phyloP scores from a whole-genome alignment of 2,329 filamentous ascomycete genomes.

The Tolypocladium paradoxum region DNA sequence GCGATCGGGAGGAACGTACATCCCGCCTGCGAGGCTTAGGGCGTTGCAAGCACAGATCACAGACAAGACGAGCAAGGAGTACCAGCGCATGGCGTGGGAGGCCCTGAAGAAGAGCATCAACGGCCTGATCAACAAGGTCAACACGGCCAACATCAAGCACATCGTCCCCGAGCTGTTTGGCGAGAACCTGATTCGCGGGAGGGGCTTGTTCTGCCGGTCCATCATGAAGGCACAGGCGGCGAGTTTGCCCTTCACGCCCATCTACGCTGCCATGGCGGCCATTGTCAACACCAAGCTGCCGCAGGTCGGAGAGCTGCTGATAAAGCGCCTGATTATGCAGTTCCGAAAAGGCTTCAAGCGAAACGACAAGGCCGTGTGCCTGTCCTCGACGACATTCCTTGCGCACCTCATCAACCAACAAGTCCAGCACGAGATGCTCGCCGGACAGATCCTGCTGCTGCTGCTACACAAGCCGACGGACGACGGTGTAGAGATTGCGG shows the following conservation, averaged over 20 bases:
- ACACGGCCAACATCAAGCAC: constrained; percentile 93
- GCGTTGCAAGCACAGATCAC: constrained; percentile 95
- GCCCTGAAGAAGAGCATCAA: constrained; percentile 98
- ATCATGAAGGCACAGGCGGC: constrained; percentile 98
- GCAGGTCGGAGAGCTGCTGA: constrained; percentile 81
- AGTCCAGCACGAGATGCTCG: constrained; percentile 86
- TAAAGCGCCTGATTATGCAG: constrained; percentile 77
- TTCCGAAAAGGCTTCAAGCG: constrained; percentile 93
- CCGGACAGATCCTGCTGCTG: constrained; percentile 85
- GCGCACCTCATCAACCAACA: constrained; percentile 95
- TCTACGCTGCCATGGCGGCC: constrained; percentile 90
- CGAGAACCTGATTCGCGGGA: constrained; percentile 85
- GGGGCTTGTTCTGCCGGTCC: constrained; percentile 86
- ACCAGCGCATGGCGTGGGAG: constrained; percentile 98
- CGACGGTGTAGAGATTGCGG: constrained; percentile 94
- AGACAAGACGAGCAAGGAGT: constrained; percentile 92
- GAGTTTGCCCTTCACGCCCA: constrained; percentile 89
- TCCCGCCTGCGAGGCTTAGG: constrained; percentile 80
- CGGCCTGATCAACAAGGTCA: constrained; percentile 98
- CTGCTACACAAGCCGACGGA: constrained; percentile 92
- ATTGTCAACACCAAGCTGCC: constrained; percentile 97
- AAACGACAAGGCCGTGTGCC: constrained; percentile 93
- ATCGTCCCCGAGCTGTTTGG: constrained; percentile 93
- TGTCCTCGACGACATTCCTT: constrained; percentile 87
- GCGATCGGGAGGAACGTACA: constrained; percentile 92